phyloP scores from a whole-genome alignment of 2,329 filamentous ascomycete genomes.

The Aspergillus sp. region DNA sequence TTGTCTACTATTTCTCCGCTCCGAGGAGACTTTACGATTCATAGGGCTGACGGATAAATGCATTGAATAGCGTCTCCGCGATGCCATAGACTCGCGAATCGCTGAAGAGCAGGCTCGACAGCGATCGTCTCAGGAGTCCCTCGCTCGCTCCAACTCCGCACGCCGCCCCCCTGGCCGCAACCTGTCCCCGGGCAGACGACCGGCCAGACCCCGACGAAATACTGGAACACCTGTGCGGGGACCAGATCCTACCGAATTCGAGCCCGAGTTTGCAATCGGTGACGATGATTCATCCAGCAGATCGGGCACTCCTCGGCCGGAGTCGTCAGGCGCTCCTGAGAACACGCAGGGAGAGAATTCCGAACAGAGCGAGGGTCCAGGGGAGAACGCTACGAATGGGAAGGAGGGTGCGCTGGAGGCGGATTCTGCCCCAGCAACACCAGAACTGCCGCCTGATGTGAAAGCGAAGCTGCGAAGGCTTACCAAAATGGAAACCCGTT shows the following conservation, averaged over 20 bases:
- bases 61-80: conserved; percentile 68
- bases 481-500: conserved; percentile 86
- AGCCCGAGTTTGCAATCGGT: conserved; percentile 81
- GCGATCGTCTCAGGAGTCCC: conserved; percentile 49
- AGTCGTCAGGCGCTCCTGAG: conserved; percentile 38
- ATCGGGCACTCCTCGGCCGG: conserved; percentile 58
- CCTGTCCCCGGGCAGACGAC: conserved; percentile 29
- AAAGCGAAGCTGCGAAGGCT: conserved; percentile 75
- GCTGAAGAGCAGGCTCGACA: conserved; percentile 88
- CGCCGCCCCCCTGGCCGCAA: conserved; percentile 35
- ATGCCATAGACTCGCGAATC: conserved; percentile 81
- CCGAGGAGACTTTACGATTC: neutral
- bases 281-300: conserved; percentile 72
- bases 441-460: conserved; percentile 72
- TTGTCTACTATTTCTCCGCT: conserved; percentile 3
- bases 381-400: conserved; percentile 19
- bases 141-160: conserved; percentile 47
- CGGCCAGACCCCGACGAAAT: conserved; percentile 34
- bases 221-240: conserved; percentile 52
- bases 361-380: conserved; percentile 22
- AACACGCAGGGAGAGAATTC: conserved; percentile 21
- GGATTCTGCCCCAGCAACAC: conserved; percentile 26
- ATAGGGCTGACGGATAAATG: neutral
- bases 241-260: conserved; percentile 84
- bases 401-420: conserved; percentile 24